These are phyloP conservation scores for Kentomonas sorsogonicus DNA, from an alignment of 208 protist genomes.

Conservation along the genomic window DNA sequence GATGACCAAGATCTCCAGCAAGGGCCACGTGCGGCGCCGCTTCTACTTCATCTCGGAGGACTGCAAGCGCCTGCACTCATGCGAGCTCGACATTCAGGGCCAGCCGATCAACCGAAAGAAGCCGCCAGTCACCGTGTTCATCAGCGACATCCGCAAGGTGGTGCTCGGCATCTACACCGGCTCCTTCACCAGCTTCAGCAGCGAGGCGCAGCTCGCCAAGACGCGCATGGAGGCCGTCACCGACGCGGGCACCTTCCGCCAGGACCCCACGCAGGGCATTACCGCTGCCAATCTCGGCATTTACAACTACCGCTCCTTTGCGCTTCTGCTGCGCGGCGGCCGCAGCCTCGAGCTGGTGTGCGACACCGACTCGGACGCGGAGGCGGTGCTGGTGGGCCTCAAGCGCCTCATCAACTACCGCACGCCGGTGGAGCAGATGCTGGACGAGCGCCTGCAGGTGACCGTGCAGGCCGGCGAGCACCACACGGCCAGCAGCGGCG, in stretches of 20 bases:
- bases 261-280: slow-evolving; percentile 69
- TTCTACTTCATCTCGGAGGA: slow-evolving; percentile 90
- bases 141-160: slow-evolving; percentile 83
- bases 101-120: slow-evolving; percentile 74
- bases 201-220: slow-evolving; percentile 63
- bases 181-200: slow-evolving; percentile 71
- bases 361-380: slow-evolving; percentile 86
- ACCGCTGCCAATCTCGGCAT: slow-evolving; percentile 70
- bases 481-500: neutral
- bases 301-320: slow-evolving; percentile 87
- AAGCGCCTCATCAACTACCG: slow-evolving; percentile 74
- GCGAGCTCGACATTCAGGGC: slow-evolving; percentile 78
- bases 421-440: slow-evolving; percentile 46
- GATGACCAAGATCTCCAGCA: slow-evolving; percentile 88
- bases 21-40: slow-evolving; percentile 57
- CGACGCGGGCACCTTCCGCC: slow-evolving; percentile 76
- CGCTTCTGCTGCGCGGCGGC: slow-evolving; percentile 65
- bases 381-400: slow-evolving; percentile 84
- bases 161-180: slow-evolving; percentile 80
- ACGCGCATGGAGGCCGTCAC: slow-evolving; percentile 58
- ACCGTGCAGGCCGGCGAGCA: slow-evolving; percentile 6
- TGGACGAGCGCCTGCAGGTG: slow-evolving; percentile 36
- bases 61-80: slow-evolving; percentile 82
- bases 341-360: slow-evolving; percentile 88
- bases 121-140: slow-evolving; percentile 75